A percentile compares a stretch with the other conserved stretches of the same genome.
These are phyloP conservation scores for Ogataea parapolymorpha DNA, from an alignment of 805 yeast genomes.

Conservation along the genomic window DNA sequence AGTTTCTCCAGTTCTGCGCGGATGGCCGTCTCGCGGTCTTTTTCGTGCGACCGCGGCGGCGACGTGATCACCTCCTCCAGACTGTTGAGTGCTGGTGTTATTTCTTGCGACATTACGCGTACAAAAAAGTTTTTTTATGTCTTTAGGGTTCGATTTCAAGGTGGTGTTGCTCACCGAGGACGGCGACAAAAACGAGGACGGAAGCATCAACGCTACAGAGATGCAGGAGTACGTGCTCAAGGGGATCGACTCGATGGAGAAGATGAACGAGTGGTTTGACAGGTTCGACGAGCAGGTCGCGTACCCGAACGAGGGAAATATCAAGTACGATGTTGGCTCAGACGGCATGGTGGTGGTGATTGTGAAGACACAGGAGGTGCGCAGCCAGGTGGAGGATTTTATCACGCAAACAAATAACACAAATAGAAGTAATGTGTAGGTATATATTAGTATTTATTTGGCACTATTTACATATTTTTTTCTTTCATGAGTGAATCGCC, in stretches of 20 bases:
- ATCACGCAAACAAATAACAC: constrained; percentile 25
- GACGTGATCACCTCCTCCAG: constrained; percentile 15
- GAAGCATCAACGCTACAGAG: constrained; percentile 30
- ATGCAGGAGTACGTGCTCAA: constrained; percentile 48
- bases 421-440: not conserved
- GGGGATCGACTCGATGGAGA: constrained; percentile 43
- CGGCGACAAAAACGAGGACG: constrained; percentile 20
- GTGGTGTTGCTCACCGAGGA: constrained; percentile 38
- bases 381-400: constrained; percentile 38
- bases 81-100: constrained; percentile 14
- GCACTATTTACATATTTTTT: not conserved
- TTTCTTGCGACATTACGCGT: constrained; percentile 17
- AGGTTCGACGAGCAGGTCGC: constrained; percentile 49
- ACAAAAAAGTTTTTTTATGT: constrained; percentile 8
- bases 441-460: not conserved
- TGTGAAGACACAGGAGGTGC: constrained; percentile 41
- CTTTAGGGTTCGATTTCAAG: constrained; percentile 45
- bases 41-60: constrained; percentile 5
- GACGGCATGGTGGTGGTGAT: constrained; percentile 57
- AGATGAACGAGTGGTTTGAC: constrained; percentile 51
- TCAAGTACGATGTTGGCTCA: constrained; percentile 59
- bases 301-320: constrained; percentile 50
- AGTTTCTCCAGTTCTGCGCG: constrained; percentile 16
- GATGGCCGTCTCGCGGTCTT: constrained; percentile 15
- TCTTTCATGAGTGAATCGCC: constrained; percentile 5